Evolutionary conservation across 768 basidiomycete species (phyloP).

Genomic region (Steccherinum ochraceum): DNA sequence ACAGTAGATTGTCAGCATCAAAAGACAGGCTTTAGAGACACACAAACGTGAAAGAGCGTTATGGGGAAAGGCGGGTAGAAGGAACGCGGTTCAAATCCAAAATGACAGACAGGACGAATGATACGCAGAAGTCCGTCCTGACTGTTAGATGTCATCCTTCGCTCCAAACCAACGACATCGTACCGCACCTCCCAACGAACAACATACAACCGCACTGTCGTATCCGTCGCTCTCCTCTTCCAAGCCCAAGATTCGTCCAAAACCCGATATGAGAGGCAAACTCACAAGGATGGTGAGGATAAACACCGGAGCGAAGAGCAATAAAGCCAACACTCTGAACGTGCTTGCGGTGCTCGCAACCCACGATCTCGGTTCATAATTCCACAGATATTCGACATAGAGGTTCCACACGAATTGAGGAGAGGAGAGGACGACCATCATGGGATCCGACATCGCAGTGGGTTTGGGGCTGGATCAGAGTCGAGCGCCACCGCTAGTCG

Average conservation of each 20-base stretch:
- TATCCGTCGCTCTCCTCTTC: too few relatives aligned
- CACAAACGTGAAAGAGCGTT: background rate
- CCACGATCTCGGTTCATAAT: constrained; percentile 60
- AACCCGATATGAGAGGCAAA: constrained; percentile 12
- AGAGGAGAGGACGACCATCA: constrained; percentile 15
- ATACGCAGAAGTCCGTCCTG: constrained; percentile 2
- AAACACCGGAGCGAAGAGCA: constrained; percentile 43
- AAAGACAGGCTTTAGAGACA: background rate
- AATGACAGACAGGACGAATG: background rate
- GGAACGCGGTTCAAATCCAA: background rate
- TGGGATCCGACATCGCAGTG: too few relatives aligned
- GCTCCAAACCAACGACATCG: too few relatives aligned
- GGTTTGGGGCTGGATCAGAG: too few relatives aligned
- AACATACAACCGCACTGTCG: too few relatives aligned
- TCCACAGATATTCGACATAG: constrained; percentile 60
- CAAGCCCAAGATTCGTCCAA: background rate
- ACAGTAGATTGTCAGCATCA: constrained; percentile 4
- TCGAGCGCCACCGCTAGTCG: too few relatives aligned
- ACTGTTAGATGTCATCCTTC: too few relatives aligned
- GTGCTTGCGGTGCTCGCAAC: constrained; percentile 57
- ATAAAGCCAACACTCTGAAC: constrained; percentile 56
- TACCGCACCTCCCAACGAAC: too few relatives aligned
- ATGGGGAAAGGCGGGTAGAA: constrained; percentile 2
- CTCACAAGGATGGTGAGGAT: constrained; percentile 63
- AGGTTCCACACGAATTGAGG: constrained; percentile 47